These are phyloP conservation scores for Candida succiphila DNA, from an alignment of 805 yeast species.

Conservation along the genomic window DNA sequence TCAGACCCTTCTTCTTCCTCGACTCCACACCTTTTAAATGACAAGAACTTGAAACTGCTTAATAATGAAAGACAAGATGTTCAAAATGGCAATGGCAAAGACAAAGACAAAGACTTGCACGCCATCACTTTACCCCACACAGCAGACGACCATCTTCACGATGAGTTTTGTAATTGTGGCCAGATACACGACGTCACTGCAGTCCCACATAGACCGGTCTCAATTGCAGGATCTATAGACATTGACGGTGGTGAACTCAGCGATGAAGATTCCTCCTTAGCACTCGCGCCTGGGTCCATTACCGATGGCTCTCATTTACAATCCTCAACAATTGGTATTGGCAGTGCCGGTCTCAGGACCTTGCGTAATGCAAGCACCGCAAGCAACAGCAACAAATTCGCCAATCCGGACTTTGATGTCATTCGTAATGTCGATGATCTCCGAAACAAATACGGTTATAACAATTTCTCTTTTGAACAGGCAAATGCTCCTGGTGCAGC, in stretches of 20 bases:
- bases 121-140: too few species aligned
- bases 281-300: constrained; percentile 19
- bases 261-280: constrained; percentile 31
- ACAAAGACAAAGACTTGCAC: too few species aligned
- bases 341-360: not conserved
- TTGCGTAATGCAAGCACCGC: too few species aligned
- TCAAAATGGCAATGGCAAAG: not conserved
- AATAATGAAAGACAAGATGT: too few species aligned
- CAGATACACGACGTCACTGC: constrained; percentile 44
- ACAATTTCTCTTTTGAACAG: constrained; percentile 44
- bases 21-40: constrained; percentile 9
- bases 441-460: constrained; percentile 15
- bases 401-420: constrained; percentile 4
- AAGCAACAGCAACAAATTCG: not conserved
- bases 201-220: constrained; percentile 54
- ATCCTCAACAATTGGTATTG: not conserved
- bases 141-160: constrained; percentile 27
- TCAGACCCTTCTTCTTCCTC: constrained; percentile 1
- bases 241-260: constrained; percentile 35
- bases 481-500: constrained; percentile 71
- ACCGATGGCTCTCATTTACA: constrained; percentile 1
- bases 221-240: constrained; percentile 53
- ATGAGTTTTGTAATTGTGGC: constrained; percentile 52
- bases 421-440: constrained; percentile 14
- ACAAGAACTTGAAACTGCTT: constrained; percentile 19